Evolutionary conservation across 164 flowering plant species (phyloP), one percentile per base, ranked within the genome.

Genomic region (Vitis riparia): DNA sequence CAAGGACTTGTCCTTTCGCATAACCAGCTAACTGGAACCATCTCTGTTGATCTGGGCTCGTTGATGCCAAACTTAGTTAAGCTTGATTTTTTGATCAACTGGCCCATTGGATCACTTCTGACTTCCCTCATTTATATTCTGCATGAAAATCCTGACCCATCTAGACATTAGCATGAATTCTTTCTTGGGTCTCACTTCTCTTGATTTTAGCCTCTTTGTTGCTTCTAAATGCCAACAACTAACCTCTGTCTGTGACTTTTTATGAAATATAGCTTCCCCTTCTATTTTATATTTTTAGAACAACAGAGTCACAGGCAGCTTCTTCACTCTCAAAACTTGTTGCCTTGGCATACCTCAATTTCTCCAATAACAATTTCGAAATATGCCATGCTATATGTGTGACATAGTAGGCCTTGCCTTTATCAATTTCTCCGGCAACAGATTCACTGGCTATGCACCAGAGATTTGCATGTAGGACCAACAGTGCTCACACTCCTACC

Each of bases 1-100:
- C 89, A 86, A 69, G 89, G 88, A 16, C 85, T 88, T 19, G 47
- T 77, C 59, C 82, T 88, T 69, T 84, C 92, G 27, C 75, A 84
- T 58, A 88, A 88, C 68, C 72, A 72, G 16, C 70, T 88, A 23
- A 66, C 70, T 53, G 92, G 90, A 50, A 50, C 76, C 3, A 73
- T 88, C 51, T 86, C 90, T 19, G 76, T 73, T 14, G 27, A 78
- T 60, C 71, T 85, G 32, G 77, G 71, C 68, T 81, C 68, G 8
- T 12, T 75, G 71, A 62, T 81, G 78, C 85, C 89, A 8, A 78
- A 78, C 71, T 69, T 86, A 63, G 79, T 78, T 3, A 82, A 85
- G 78, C 81, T 88, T 23, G 27, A 23, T 23, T 23, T 23, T 23
- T 23, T 23, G 0, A 23, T 1, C 27, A 23, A 23, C 27, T 23